Conservation (phyloP, 768 basidiomycete species). For the Rhodotorula babjevae region DNA sequence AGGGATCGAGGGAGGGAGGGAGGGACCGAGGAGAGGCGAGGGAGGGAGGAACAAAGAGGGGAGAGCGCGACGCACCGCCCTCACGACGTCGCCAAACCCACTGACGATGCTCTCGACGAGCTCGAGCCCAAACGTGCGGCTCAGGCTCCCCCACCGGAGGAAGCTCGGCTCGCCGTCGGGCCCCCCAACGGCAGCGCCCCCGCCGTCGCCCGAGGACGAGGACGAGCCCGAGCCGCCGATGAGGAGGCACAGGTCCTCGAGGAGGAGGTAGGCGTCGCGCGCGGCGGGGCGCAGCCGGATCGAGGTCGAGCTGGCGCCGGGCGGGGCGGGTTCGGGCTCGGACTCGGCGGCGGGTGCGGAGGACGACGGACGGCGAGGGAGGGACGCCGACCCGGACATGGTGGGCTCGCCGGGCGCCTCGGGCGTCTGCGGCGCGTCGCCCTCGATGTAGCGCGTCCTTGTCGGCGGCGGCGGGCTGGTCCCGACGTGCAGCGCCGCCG, state of each 20-base stretch:
- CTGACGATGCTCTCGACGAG: constrained; percentile 93
- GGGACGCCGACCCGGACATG: too few species aligned
- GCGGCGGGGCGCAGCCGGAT: constrained; percentile 66
- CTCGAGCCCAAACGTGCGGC: constrained; percentile 93
- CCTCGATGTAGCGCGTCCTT: background rate
- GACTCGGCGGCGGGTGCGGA: too few species aligned
- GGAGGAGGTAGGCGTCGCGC: constrained; percentile 76
- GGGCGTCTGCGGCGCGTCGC: constrained; percentile 2
- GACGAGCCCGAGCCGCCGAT: constrained; percentile 62
- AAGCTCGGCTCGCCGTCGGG: constrained; percentile 63
- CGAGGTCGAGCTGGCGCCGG: background rate
- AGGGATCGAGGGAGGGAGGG: background rate
- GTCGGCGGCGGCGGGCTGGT: background rate
- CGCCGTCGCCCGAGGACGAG: too few species aligned
- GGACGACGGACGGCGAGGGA: too few species aligned
- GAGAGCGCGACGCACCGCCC: constrained; percentile 55
- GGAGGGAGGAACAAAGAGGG: too few species aligned
- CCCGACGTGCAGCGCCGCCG: background rate
- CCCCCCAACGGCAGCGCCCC: constrained; percentile 46
- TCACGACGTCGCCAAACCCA: constrained; percentile 80
- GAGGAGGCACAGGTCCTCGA: constrained; percentile 86
- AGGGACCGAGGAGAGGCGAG: too few species aligned
- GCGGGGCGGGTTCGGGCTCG: background rate
- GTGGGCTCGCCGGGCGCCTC: background rate
- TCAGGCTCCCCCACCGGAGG: constrained; percentile 71